Percentiles rank a stretch among this genome's conserved stretches.
phyloP scores from a whole-genome alignment of 805 yeast species.

The Lachancea fermentati region DNA sequence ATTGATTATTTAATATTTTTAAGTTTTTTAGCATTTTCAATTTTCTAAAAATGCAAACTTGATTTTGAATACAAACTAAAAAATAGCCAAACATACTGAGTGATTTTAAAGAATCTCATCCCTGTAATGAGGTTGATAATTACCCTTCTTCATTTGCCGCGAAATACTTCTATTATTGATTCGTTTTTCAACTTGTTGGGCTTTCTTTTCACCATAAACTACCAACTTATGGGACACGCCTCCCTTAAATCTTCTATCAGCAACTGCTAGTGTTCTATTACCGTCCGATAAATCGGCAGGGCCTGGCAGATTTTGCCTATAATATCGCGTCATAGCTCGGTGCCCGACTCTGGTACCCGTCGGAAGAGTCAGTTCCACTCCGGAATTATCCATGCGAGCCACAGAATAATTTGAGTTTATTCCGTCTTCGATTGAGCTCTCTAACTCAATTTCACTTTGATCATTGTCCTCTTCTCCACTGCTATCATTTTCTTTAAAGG shows the following conservation, averaged over 20 bases:
- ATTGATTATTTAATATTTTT: neutral
- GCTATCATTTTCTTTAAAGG: constrained; percentile 24
- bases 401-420: constrained; percentile 31
- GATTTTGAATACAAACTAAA: too few species aligned
- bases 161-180: constrained; percentile 36
- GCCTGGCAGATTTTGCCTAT: constrained; percentile 55
- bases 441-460: constrained; percentile 21
- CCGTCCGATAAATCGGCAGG: constrained; percentile 50
- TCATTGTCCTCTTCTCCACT: constrained; percentile 19
- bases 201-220: constrained; percentile 44
- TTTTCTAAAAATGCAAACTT: neutral
- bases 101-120: constrained; percentile 52
- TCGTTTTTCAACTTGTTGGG: constrained; percentile 39
- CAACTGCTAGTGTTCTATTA: constrained; percentile 68
- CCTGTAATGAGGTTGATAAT: constrained; percentile 80
- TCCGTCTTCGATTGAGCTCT: constrained; percentile 19
- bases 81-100: too few species aligned
- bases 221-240: constrained; percentile 57
- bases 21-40: neutral
- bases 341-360: constrained; percentile 79
- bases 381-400: constrained; percentile 45
- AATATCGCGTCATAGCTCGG: constrained; percentile 64
- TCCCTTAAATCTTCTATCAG: constrained; percentile 58
- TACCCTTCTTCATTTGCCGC: constrained; percentile 62
- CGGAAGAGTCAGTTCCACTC: constrained; percentile 66